These are phyloP conservation scores for Elongisporangium senticosum DNA, from an alignment of 352 stramenopile genomes.

Conservation along the genomic window DNA sequence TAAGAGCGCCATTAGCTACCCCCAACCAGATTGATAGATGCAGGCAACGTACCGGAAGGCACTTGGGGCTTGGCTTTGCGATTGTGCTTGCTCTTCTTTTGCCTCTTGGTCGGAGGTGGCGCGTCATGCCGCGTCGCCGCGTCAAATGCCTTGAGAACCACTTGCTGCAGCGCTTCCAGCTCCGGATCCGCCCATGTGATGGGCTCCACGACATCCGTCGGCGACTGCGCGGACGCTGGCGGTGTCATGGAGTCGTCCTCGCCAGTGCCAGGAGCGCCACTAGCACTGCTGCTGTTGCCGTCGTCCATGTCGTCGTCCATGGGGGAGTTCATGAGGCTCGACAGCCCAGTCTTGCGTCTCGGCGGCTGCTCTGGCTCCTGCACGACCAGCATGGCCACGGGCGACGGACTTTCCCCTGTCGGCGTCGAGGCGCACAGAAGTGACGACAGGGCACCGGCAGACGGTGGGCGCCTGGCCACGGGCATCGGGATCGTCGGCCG, in stretches of 20 bases:
- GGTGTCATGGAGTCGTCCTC: constrained; percentile 1
- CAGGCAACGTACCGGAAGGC: constrained; percentile 1
- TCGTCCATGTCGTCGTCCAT: constrained; percentile 11
- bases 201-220: constrained; percentile 16
- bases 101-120: constrained; percentile 38
- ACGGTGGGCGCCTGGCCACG: neutral
- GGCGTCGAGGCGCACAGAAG: neutral
- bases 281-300: neutral
- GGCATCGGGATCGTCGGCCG: neutral
- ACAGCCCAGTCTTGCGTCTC: constrained; percentile 20
- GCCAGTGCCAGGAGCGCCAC: neutral
- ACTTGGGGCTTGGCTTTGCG: constrained; percentile 15
- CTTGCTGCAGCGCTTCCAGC: constrained; percentile 32
- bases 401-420: neutral
- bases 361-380: neutral
- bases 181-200: constrained; percentile 29
- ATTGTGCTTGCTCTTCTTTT: constrained; percentile 59
- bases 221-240: constrained; percentile 4
- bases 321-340: constrained; percentile 64
- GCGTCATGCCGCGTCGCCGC: constrained; percentile 16
- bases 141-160: constrained; percentile 18
- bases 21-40: constrained; percentile 3
- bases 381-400: neutral
- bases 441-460: neutral
- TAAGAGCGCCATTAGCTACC: constrained; percentile 1